These are phyloP conservation scores for Hymenoscyphus repandus DNA, from an alignment of 2,329 filamentous ascomycete genomes.

Conservation along the genomic window DNA sequence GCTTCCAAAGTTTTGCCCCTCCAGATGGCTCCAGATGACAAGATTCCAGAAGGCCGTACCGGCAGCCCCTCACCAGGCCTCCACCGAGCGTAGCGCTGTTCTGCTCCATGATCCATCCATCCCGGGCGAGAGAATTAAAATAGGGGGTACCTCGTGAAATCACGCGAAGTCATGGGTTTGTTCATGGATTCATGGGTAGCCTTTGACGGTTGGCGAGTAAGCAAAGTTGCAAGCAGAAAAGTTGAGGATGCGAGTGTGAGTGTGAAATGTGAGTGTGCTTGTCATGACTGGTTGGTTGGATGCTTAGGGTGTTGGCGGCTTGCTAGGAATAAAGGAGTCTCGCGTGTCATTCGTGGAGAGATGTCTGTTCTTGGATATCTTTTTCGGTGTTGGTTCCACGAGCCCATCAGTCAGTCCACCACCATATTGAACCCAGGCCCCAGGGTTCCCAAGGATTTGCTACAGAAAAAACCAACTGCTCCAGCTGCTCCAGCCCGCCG, in stretches of 20 bases:
- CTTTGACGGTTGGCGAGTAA: too few relatives aligned
- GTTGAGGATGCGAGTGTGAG: too few relatives aligned
- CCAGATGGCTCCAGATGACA: not conserved
- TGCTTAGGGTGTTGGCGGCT: not conserved
- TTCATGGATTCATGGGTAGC: too few relatives aligned
- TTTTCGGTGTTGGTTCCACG: conserved; percentile 1
- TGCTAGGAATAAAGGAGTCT: not conserved
- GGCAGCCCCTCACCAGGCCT: not conserved
- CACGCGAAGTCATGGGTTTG: too few relatives aligned
- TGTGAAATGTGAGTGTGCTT: too few relatives aligned
- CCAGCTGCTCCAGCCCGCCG: too few relatives aligned
- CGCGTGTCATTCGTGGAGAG: not conserved
- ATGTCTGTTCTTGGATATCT: not conserved
- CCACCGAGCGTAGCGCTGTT: not conserved
- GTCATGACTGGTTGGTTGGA: not conserved
- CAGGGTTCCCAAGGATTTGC: conserved; percentile 1
- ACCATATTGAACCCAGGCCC: not conserved
- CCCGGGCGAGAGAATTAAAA: not conserved
- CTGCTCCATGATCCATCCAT: not conserved
- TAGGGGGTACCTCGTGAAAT: not conserved
- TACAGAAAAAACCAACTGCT: not conserved
- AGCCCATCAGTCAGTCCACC: too few relatives aligned
- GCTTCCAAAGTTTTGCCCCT: too few relatives aligned
- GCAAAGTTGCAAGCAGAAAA: too few relatives aligned
- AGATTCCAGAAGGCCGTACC: not conserved